Conservation (phyloP, 2,329 filamentous ascomycete genomes). For the Immersiporthe knoxdaviesiana region DNA sequence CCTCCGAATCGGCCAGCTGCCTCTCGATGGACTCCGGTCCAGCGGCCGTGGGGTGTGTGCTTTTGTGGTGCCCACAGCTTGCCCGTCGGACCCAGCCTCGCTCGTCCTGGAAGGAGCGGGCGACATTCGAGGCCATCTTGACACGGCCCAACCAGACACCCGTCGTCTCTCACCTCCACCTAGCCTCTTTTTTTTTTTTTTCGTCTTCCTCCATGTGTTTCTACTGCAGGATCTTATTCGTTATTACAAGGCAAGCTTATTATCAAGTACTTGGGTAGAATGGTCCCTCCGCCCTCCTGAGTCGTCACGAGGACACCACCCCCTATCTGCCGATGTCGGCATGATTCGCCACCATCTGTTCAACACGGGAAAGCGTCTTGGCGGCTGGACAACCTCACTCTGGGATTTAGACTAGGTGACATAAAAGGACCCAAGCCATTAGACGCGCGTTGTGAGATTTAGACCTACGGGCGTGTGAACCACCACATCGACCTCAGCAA, state of each 20-base stretch:
- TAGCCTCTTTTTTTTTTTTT: neutral
- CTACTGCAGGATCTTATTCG: neutral
- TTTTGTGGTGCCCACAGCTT: neutral
- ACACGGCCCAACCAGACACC: neutral
- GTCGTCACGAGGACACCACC: too few species aligned
- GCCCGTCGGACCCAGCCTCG: neutral
- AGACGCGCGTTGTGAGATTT: neutral
- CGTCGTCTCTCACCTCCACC: slow-evolving; percentile 35
- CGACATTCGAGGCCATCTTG: neutral
- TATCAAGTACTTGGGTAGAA: neutral
- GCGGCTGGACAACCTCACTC: neutral
- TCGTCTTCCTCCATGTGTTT: neutral
- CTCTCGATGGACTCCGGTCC: neutral
- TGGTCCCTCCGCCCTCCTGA: neutral
- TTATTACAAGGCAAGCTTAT: neutral
- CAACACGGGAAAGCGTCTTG: too few species aligned
- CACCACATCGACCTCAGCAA: neutral
- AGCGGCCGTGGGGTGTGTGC: too few species aligned
- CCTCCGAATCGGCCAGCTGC: neutral
- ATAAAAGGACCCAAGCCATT: neutral
- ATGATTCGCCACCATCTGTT: neutral
- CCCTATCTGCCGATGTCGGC: neutral
- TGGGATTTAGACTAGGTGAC: neutral
- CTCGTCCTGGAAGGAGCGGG: neutral
- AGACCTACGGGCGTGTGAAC: neutral